These are phyloP conservation scores for Cercis canadensis DNA, from an alignment of 306 rosid genomes.

Conservation along the genomic window DNA sequence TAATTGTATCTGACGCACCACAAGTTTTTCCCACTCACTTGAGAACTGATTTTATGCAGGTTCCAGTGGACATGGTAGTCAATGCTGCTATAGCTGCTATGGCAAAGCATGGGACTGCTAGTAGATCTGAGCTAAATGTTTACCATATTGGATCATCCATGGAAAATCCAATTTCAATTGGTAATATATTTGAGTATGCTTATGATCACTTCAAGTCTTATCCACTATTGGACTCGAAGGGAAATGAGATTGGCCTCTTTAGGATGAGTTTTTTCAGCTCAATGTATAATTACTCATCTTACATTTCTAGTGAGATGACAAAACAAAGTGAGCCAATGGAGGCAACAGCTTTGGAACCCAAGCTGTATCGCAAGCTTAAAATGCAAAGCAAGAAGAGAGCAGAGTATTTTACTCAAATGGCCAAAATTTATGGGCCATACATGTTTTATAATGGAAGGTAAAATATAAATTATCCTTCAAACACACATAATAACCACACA, in stretches of 20 bases:
- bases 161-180: conserved; percentile 45
- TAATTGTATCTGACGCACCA: background rate
- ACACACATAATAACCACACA: too few relatives aligned
- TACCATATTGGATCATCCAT: conserved; percentile 61
- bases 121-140: conserved; percentile 40
- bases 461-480: background rate
- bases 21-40: background rate
- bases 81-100: conserved; percentile 59
- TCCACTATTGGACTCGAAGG: conserved; percentile 42
- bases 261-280: conserved; percentile 56
- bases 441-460: conserved; percentile 1
- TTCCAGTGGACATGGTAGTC: conserved; percentile 66
- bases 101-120: conserved; percentile 53
- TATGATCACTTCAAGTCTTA: conserved; percentile 48
- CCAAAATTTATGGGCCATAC: conserved; percentile 1
- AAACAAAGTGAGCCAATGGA: too few relatives aligned
- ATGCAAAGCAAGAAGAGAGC: background rate
- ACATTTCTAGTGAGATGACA: too few relatives aligned
- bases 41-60: conserved; percentile 29
- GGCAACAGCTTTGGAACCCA: background rate
- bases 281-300: conserved; percentile 45
- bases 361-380: too few relatives aligned
- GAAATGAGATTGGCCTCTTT: conserved; percentile 43
- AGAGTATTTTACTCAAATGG: background rate
- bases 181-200: conserved; percentile 35